Evolutionary conservation across 176 grass and related monocot genomes (phyloP).

Genomic region (Otatea glauca): DNA sequence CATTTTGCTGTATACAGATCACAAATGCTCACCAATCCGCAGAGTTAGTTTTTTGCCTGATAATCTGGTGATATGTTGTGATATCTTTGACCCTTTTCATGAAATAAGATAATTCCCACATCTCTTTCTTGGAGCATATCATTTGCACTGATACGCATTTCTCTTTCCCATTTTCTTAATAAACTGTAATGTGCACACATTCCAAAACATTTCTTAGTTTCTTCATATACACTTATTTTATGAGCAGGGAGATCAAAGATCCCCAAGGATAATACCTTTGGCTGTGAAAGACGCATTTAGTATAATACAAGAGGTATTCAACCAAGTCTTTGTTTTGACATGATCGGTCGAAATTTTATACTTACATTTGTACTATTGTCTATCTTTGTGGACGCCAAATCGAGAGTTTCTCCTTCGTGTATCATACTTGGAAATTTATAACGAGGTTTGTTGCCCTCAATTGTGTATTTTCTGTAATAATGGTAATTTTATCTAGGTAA

Average conservation of each 20-base stretch:
- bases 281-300: slow-evolving; percentile 89
- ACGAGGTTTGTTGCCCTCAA: slow-evolving; percentile 59
- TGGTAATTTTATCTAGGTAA: background rate
- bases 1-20: slow-evolving; percentile 20
- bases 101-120: slow-evolving; percentile 5
- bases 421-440: slow-evolving; percentile 94
- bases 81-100: background rate
- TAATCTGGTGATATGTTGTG: slow-evolving; percentile 14
- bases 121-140: slow-evolving; percentile 10
- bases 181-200: slow-evolving; percentile 5
- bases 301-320: slow-evolving; percentile 82
- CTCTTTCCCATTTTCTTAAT: slow-evolving; percentile 17
- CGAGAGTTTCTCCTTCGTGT: slow-evolving; percentile 86
- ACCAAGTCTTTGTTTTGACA: slow-evolving; percentile 17
- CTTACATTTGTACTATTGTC: slow-evolving; percentile 5
- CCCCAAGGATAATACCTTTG: slow-evolving; percentile 84
- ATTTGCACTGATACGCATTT: slow-evolving; percentile 4
- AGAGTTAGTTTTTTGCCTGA: slow-evolving; percentile 10
- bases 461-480: slow-evolving; percentile 22
- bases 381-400: slow-evolving; percentile 61
- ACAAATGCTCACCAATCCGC: background rate
- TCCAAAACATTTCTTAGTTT: slow-evolving; percentile 27
- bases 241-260: slow-evolving; percentile 83
- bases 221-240: slow-evolving; percentile 33
- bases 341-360: slow-evolving; percentile 18